Percentiles rank a stretch among this genome's conserved stretches.
Evolutionary conservation across 108 stramenopile species (phyloP).

Genomic region (Fragilaria crotonensis): DNA sequence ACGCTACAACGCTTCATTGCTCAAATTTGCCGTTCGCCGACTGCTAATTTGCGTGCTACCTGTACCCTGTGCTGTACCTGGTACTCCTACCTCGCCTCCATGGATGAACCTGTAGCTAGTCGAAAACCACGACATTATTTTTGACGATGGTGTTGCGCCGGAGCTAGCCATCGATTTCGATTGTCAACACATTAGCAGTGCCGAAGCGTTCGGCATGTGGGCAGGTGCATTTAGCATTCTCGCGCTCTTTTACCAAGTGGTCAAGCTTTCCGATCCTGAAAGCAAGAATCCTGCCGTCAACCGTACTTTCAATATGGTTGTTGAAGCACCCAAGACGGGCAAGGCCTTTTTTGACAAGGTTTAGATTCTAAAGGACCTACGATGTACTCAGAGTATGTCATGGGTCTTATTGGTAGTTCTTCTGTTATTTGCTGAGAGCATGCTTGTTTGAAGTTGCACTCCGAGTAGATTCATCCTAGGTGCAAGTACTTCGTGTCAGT

Average conservation of each 20-base stretch:
- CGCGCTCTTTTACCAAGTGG: conserved; percentile 45
- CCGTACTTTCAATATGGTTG: conserved; percentile 2
- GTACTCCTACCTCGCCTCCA: too few species aligned
- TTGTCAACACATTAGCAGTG: conserved; percentile 77
- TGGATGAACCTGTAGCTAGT: conserved; percentile 39
- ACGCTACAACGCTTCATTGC: not conserved
- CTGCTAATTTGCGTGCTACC: too few species aligned
- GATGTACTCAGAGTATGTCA: too few species aligned
- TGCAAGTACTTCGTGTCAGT: too few species aligned
- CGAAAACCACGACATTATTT: conserved; percentile 90
- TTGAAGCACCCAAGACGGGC: not conserved
- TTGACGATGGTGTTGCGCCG: conserved; percentile 96
- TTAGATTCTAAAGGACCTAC: too few species aligned
- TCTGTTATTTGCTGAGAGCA: too few species aligned
- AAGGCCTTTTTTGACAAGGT: not conserved
- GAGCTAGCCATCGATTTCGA: conserved; percentile 94
- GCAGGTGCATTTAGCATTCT: conserved; percentile 76
- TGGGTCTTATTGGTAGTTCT: too few species aligned
- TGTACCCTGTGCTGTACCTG: too few species aligned
- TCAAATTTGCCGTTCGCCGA: too few species aligned
- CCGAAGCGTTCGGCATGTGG: conserved; percentile 75
- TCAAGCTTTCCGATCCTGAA: conserved; percentile 20
- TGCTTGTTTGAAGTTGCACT: too few species aligned
- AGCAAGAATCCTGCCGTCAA: conserved; percentile 3
- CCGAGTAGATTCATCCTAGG: too few species aligned